Conservation (phyloP, 257 asterid species). For the Solanum chilense region DNA sequence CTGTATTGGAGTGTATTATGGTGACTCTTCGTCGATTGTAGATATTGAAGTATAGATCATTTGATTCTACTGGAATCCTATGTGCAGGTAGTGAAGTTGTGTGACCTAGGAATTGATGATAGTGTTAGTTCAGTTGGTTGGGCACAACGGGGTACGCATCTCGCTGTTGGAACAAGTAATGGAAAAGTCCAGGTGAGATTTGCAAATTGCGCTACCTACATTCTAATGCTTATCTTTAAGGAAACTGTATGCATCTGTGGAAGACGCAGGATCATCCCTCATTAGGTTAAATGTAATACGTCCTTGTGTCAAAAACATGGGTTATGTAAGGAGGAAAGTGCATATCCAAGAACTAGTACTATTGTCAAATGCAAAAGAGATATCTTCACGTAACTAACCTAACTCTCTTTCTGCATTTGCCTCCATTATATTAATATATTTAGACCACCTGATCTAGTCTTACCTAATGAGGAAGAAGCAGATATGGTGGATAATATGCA, state of each 20-base stretch:
- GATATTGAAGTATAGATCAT: background rate
- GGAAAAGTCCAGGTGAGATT: conserved; percentile 80
- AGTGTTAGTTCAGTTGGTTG: conserved; percentile 90
- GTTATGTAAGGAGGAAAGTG: background rate
- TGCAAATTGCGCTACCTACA: background rate
- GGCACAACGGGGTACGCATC: conserved; percentile 89
- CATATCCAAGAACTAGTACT: background rate
- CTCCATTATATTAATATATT: background rate
- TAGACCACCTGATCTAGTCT: background rate
- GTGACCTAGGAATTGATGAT: conserved; percentile 78
- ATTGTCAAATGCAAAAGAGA: background rate
- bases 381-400: background rate
- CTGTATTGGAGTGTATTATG: background rate
- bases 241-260: background rate
- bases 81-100: conserved; percentile 79
- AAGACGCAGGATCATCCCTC: background rate
- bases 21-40: background rate
- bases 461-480: background rate
- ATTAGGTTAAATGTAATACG: background rate
- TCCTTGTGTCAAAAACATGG: background rate
- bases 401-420: background rate
- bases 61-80: background rate
- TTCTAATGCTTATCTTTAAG: background rate
- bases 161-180: conserved; percentile 89
- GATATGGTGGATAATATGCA: background rate